Evolutionary conservation across 257 asterid genomes (phyloP), one percentile per base, ranked within the genome.

Genomic region (Solanum ossicruentum): DNA sequence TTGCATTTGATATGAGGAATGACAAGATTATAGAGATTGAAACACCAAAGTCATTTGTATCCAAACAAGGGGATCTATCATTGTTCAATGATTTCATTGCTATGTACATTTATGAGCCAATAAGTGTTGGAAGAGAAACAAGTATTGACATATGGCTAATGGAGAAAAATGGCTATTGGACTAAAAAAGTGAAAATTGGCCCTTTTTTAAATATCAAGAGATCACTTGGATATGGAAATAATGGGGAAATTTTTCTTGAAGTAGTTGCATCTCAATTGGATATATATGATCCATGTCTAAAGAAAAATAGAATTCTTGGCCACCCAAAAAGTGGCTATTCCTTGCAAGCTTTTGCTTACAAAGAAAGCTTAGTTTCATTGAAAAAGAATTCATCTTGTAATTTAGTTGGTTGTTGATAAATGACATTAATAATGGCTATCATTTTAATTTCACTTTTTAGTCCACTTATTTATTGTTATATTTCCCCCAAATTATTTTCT

Each of bases 181-280:
- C 58, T 43, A 90, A 86, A 26, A 80, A 51, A 17, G 69, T 83
- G 7, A 89, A 66, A 7, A 51, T 85, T 52, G 90, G 91, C 65
- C 94, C 92, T 18, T 73, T 84, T 83, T 65, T 39, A 10, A 91
- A 88, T 66, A 85, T 89, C 52, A 88, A 84, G 12, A 82, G 89
- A 88, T 91, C 92, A 21, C 82, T 90, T 52, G 91, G 92, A 52
- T 87, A 87, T 75, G 90, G 92, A 91, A 88, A 88, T 81, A 60
- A 86, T 28, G 83, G 82, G 32, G 90, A 89, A 81, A 77, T 89
- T 80, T 81, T 89, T 11, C 55, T 89, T 23, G 93, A 89, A 80
- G 84, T 90, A 70, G 60, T 65, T 4, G 28, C 75, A 65, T 51
- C 20, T 12, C 63, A 67, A 17, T 41, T 67, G 81, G 80, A 83